Percentiles rank a stretch among this genome's conserved stretches.
These are phyloP conservation scores for Syzygium oleosum DNA, from an alignment of 345 rosid genomes.

Conservation along the genomic window DNA sequence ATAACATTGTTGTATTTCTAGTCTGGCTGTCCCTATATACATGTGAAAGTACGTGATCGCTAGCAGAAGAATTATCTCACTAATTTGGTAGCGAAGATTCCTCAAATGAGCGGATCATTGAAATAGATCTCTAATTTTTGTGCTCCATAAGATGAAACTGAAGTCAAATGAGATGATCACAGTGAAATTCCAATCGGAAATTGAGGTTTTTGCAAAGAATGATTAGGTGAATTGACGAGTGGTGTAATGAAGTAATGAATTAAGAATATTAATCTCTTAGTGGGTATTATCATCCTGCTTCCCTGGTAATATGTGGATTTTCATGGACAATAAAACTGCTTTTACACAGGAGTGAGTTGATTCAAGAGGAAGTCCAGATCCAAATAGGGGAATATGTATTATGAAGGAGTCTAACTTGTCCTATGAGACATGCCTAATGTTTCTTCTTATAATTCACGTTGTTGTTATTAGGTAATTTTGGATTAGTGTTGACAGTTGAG, in stretches of 20 bases:
- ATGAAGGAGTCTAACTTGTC: not conserved
- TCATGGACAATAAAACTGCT: not conserved
- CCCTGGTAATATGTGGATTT: not conserved
- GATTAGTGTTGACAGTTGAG: not conserved
- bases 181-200: not conserved
- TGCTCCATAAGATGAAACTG: not conserved
- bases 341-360: not conserved
- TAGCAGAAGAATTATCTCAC: not conserved
- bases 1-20: not conserved
- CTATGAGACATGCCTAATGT: not conserved
- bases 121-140: not conserved
- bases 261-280: not conserved
- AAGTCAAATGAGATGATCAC: not conserved
- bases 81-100: not conserved
- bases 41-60: not conserved
- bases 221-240: not conserved
- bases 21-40: not conserved
- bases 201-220: not conserved
- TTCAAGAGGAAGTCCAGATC: not conserved
- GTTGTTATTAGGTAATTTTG: not conserved
- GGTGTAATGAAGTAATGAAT: not conserved
- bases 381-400: not conserved
- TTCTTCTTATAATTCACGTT: not conserved
- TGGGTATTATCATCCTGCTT: not conserved
- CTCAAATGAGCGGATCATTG: not conserved